Percentiles rank a stretch among this genome's conserved stretches.
Evolutionary conservation across 306 rosid species (phyloP).

Genomic region (Vigna trinervia): DNA sequence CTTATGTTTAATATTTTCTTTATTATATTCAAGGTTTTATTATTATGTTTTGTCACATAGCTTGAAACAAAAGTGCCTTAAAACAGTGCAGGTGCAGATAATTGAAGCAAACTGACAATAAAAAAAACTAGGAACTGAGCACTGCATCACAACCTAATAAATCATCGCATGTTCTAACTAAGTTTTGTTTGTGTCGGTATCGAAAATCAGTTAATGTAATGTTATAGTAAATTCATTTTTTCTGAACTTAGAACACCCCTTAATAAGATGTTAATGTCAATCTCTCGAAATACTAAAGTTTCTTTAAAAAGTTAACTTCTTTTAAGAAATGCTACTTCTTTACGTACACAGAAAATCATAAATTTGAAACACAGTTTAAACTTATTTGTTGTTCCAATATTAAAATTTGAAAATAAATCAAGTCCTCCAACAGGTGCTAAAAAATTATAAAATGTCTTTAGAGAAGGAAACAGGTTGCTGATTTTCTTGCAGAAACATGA

Average conservation of each 20-base stretch:
- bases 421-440: too few species aligned
- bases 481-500: neutral
- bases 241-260: neutral
- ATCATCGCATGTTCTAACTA: neutral
- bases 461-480: constrained; percentile 1
- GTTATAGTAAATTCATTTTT: neutral
- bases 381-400: too few species aligned
- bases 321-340: too few species aligned
- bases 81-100: neutral
- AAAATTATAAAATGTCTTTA: neutral
- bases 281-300: neutral
- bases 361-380: too few species aligned
- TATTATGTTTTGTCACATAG: constrained; percentile 18
- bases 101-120: neutral
- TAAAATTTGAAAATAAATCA: too few species aligned
- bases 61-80: neutral
- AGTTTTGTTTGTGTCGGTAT: neutral
- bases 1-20: neutral
- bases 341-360: too few species aligned
- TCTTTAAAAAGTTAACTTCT: neutral
- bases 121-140: neutral
- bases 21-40: too few species aligned
- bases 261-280: too few species aligned
- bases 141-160: neutral
- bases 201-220: neutral